Percentiles rank a stretch among this genome's conserved stretches.
Evolutionary conservation across 2,329 filamentous ascomycete species (phyloP).

Genomic region (Diaporthe sp.): DNA sequence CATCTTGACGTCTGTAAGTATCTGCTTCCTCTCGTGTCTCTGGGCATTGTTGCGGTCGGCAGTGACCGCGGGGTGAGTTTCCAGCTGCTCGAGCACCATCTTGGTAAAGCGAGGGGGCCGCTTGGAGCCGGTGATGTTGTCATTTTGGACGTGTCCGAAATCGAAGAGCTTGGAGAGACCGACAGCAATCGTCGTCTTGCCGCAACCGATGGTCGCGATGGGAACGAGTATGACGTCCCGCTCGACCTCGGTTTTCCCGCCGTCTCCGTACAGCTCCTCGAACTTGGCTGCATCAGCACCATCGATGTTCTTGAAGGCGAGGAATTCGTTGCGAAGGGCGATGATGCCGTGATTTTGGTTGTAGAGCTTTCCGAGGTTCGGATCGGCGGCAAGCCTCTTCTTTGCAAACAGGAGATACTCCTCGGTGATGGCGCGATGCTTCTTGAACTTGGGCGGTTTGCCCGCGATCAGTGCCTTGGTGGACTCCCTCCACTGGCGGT

Average conservation of each 20-base stretch:
- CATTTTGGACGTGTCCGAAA: constrained; percentile 96
- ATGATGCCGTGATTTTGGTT: constrained; percentile 96
- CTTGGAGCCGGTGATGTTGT: constrained; percentile 86
- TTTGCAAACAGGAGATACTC: constrained; percentile 90
- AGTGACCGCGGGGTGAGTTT: constrained; percentile 79
- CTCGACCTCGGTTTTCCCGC: constrained; percentile 67
- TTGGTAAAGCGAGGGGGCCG: constrained; percentile 85
- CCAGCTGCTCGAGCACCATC: constrained; percentile 75
- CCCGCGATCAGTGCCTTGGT: constrained; percentile 90
- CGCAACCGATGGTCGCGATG: constrained; percentile 93
- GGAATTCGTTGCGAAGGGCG: constrained; percentile 87
- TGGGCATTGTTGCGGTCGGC: constrained; percentile 97
- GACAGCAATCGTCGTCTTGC: constrained; percentile 93
- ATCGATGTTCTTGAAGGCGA: constrained; percentile 85
- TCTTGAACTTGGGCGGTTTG: constrained; percentile 82
- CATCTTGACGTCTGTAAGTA: constrained; percentile 82
- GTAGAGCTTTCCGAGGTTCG: constrained; percentile 78
- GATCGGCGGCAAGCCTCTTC: constrained; percentile 77
- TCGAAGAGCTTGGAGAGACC: constrained; percentile 86
- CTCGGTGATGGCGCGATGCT: constrained; percentile 90
- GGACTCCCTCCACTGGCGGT: constrained; percentile 97
- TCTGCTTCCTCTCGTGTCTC: constrained; percentile 86
- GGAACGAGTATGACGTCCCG: constrained; percentile 86
- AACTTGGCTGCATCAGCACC: constrained; percentile 89
- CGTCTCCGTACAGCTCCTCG: constrained; percentile 71